Evolutionary conservation across 1,284 basidiomycete species (phyloP), one percentile per base, ranked within the genome.

Genomic region (Rhodofomes roseus): DNA sequence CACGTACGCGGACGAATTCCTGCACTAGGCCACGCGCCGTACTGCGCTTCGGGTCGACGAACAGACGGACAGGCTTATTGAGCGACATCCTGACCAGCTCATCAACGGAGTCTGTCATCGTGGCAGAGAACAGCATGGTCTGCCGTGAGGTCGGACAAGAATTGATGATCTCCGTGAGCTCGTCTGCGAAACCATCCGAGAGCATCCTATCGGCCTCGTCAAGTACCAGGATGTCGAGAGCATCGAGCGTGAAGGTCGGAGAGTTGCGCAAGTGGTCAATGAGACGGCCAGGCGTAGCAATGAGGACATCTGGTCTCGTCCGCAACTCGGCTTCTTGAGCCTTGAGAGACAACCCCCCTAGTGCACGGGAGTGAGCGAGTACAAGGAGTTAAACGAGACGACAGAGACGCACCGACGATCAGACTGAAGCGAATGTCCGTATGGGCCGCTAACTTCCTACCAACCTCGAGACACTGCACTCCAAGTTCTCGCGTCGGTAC

Each of bases 121-220:
- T 99, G 1, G 96, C 96, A 0, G 95, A 97, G 76, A 99, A 99
- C 27, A 99, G 81, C 95, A 99, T 97, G 3, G 96, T 98, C 74
- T 98, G 96, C 41, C 96, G 86, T 31, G 90, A 90, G 16, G 81
- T 77, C 1, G 96, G 96, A 70, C 95, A 96, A 40, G 91, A 84
- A 65, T 87, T 89, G 73, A 98, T 88, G 66, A 99, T 98, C 76
- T 99, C 96, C 39, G 88, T 81, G 36, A 99, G 80, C 73, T 98
- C 96, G 72, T 96, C 96, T n/a, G 89, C 86, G 76, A 98, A 99
- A 37, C 96, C 96, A 70, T 98, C 96, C 39, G 95, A 95, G 43
- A 99, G 85, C 92, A 99, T 98, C 59, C 96, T 85, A 74, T 99
- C 96, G 2, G 96, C 96, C 78, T 99, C 96, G 70, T 99, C 96